phyloP scores from a whole-genome alignment of 139 green algal species.

The Chlamydomonas eustigma region DNA sequence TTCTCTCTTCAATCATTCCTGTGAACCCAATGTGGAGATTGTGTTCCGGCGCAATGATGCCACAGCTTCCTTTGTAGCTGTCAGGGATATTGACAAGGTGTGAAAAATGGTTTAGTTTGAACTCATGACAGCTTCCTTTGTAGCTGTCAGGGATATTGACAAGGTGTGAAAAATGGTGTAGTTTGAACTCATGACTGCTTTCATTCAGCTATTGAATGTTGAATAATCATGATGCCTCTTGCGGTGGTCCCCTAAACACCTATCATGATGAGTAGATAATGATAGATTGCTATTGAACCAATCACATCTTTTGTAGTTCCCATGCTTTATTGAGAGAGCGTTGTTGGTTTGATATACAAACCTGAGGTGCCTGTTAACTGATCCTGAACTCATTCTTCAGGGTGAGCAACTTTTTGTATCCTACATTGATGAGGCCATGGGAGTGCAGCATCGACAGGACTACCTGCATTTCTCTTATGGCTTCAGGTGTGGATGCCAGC shows the following conservation, averaged over 20 bases:
- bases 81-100: constrained; percentile 21
- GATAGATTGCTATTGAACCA: too few relatives aligned
- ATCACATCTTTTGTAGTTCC: too few relatives aligned
- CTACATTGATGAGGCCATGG: constrained; percentile 40
- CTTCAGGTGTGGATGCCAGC: constrained; percentile 37
- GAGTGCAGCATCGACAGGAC: constrained; percentile 13
- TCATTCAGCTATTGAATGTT: too few relatives aligned
- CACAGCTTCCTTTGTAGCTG: constrained; percentile 24
- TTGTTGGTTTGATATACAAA: too few relatives aligned
- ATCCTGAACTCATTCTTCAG: neutral
- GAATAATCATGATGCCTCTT: too few relatives aligned
- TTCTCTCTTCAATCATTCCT: constrained; percentile 52
- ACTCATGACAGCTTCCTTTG: constrained; percentile 24
- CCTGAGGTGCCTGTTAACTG: neutral
- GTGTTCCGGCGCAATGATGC: constrained; percentile 44
- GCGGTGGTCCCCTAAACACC: too few relatives aligned
- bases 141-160: constrained; percentile 27
- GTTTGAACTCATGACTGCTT: too few relatives aligned
- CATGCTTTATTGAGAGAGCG: too few relatives aligned
- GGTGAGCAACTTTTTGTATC: constrained; percentile 42
- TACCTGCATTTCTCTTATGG: constrained; percentile 36
- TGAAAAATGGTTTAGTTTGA: too few relatives aligned
- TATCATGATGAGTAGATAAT: too few relatives aligned
- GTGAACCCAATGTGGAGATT: constrained; percentile 42
- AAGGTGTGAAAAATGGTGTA: too few relatives aligned